A percentile compares a stretch with the other conserved stretches of the same genome.
Conservation (phyloP, 78 protist species). For the Dictyostelium purpureum region DNA sequence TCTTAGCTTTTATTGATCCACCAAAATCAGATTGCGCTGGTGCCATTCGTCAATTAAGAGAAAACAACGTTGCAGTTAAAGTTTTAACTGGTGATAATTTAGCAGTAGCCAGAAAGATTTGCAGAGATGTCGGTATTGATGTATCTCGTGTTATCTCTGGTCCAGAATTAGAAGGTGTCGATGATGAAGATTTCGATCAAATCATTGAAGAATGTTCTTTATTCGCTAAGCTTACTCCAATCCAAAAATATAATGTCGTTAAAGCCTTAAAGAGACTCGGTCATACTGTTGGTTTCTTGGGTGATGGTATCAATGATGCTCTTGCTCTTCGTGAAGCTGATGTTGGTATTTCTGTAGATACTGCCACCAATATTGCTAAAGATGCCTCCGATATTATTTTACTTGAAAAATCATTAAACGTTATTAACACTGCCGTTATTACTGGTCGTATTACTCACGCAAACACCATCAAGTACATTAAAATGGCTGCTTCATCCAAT, state of each 20-base stretch:
- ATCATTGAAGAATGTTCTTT: slow-evolving; percentile 49
- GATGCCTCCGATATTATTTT: slow-evolving; percentile 81
- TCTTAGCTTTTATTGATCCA: slow-evolving; percentile 71
- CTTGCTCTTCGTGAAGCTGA: slow-evolving; percentile 78
- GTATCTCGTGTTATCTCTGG: slow-evolving; percentile 44
- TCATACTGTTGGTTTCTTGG: slow-evolving; percentile 78
- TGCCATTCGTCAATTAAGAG: slow-evolving; percentile 21
- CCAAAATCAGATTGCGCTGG: slow-evolving; percentile 71
- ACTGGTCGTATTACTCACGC: slow-evolving; percentile 81
- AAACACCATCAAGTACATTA: slow-evolving; percentile 71
- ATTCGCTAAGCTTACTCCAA: slow-evolving; percentile 70
- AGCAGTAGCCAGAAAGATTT: slow-evolving; percentile 80
- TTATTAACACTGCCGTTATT: slow-evolving; percentile 50
- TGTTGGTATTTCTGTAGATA: slow-evolving; percentile 80
- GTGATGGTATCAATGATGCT: slow-evolving; percentile 83
- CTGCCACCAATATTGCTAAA: slow-evolving; percentile 75
- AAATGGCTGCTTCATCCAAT: slow-evolving; percentile 79
- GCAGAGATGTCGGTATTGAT: slow-evolving; percentile 76
- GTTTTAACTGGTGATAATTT: slow-evolving; percentile 80
- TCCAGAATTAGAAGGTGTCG: slow-evolving; percentile 40
- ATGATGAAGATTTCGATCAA: slow-evolving; percentile 46
- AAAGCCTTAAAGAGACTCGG: slow-evolving; percentile 59
- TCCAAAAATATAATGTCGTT: slow-evolving; percentile 79
- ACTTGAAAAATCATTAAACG: slow-evolving; percentile 64
- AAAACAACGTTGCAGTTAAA: slow-evolving; percentile 63